Conservation (phyloP, 495 filamentous ascomycete species). For the Emericellopsis terricola region DNA sequence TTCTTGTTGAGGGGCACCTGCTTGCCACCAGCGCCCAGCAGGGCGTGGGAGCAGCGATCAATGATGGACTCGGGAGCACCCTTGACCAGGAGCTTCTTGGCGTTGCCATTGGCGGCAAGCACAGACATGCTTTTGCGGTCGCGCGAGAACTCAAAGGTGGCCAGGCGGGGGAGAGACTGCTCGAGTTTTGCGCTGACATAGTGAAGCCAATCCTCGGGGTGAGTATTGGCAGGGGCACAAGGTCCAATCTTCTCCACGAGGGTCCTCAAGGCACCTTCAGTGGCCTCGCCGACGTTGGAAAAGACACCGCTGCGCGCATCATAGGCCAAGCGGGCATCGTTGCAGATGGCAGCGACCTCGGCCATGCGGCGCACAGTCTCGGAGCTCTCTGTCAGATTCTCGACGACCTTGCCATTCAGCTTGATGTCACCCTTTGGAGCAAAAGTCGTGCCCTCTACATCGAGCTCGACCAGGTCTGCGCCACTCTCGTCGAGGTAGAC, state of each 20-base stretch:
- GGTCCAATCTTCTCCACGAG: conserved; percentile 87
- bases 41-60: conserved; percentile 67
- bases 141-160: conserved; percentile 93
- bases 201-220: conserved; percentile 44
- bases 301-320: conserved; percentile 56
- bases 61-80: conserved; percentile 89
- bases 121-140: conserved; percentile 99
- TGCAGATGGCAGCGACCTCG: conserved; percentile 82
- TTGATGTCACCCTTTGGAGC: conserved; percentile 62
- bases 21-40: conserved; percentile 59
- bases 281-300: conserved; percentile 85
- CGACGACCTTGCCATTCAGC: conserved; percentile 44
- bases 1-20: conserved; percentile 49
- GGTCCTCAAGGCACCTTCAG: conserved; percentile 82
- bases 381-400: conserved; percentile 58
- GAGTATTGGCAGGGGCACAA: conserved; percentile 19
- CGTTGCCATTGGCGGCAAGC: conserved; percentile 46
- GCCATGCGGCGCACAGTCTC: conserved; percentile 60
- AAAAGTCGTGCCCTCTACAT: conserved; percentile 89
- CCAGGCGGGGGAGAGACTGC: conserved; percentile 47
- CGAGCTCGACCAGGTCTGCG: conserved; percentile 64
- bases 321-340: conserved; percentile 68
- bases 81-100: conserved; percentile 81
- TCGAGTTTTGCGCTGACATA: conserved; percentile 75
- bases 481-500: conserved; percentile 63